Base-by-base conservation (phyloP, 495 filamentous ascomycete genomes). In the Daldinia concentrica region DNA sequence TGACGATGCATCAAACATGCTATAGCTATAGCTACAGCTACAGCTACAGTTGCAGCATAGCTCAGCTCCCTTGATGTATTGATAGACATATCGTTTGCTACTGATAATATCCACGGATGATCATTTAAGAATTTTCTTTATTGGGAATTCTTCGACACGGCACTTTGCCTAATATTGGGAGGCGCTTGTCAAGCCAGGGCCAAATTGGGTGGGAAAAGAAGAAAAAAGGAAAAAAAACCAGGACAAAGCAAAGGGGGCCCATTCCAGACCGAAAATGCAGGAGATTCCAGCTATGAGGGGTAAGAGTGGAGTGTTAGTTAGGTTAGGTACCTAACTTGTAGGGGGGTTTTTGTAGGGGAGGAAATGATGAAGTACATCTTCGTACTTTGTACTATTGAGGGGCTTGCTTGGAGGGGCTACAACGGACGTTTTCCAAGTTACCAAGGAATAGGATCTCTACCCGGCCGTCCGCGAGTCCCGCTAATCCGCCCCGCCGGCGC, bases 401-500 rank as follows among this genome's bases (percentile, higher is more conserved):
- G 50, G 50, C 24, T 54, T 54, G 50, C 50, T 54, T 60, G 32
- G 43, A 24, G 56, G 64, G 64, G 57, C 45, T 61, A 56, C 45
- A 60, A 34, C 58, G 50, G 50, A 56, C 12, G 11, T 29, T 45
- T 58, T 34, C 14, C 30, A 57, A 9, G 24, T n/a, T 62, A 61
- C 57, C 57, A 68, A 14, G 57, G 64, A 68, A 68, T 59, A 43
- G 66, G 66, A 32, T 60, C 9, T 36, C 48, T 56, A 37, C 50
- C 68, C 68, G 61, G 57, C 19, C 56, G 62, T 57, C 68, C 68
- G 68, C 62, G 56, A 50, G 48, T 65, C 68, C 64, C 61, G 61
- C 68, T 65, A 69, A 65, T 61, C 68, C 61, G 68, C 68, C 68
- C 68, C 61, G 68, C 68, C 57, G 68, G 41, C 62, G 50, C 59